Percentiles rank a stretch among this genome's conserved stretches.
phyloP scores from a whole-genome alignment of 192 early-diverging fungal species.

The Paraglomus occultum region DNA sequence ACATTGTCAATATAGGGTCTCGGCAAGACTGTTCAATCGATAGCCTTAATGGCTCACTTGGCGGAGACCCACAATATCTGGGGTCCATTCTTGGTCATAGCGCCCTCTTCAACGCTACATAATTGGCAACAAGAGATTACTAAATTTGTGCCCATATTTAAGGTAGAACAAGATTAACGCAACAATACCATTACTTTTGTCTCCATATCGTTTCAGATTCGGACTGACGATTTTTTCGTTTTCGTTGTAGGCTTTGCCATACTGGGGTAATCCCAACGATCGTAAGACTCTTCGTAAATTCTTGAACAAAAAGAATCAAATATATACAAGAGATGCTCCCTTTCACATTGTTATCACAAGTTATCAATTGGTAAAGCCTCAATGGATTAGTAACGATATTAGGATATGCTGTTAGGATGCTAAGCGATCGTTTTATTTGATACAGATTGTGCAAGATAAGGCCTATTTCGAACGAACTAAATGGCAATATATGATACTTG shows the following conservation, averaged over 20 bases:
- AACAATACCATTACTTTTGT: too few relatives aligned
- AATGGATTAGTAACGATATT: background rate
- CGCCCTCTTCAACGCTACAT: slow-evolving; percentile 83
- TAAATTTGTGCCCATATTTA: slow-evolving; percentile 76
- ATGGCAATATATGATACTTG: slow-evolving; percentile 96
- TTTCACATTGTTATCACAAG: slow-evolving; percentile 91
- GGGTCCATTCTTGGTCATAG: slow-evolving; percentile 91
- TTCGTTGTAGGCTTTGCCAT: slow-evolving; percentile 59
- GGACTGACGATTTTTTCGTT: background rate
- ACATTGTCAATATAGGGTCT: slow-evolving; percentile 42
- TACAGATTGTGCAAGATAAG: slow-evolving; percentile 69
- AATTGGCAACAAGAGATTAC: slow-evolving; percentile 93
- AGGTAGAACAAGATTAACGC: slow-evolving; percentile 35
- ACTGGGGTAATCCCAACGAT: slow-evolving; percentile 85
- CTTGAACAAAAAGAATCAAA: slow-evolving; percentile 71
- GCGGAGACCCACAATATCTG: slow-evolving; percentile 84
- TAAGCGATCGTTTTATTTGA: background rate
- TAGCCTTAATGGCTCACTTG: slow-evolving; percentile 84
- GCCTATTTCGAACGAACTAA: slow-evolving; percentile 77
- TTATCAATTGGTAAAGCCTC: slow-evolving; percentile 68
- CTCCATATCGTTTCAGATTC: background rate
- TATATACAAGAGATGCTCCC: slow-evolving; percentile 68
- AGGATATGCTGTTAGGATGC: too few relatives aligned
- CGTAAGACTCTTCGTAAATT: slow-evolving; percentile 81
- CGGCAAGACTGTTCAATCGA: slow-evolving; percentile 90